Percentiles rank a stretch among this genome's conserved stretches.
These are phyloP conservation scores for Warburgia ugandensis DNA, from an alignment of 164 flowering plant genomes.

Conservation along the genomic window DNA sequence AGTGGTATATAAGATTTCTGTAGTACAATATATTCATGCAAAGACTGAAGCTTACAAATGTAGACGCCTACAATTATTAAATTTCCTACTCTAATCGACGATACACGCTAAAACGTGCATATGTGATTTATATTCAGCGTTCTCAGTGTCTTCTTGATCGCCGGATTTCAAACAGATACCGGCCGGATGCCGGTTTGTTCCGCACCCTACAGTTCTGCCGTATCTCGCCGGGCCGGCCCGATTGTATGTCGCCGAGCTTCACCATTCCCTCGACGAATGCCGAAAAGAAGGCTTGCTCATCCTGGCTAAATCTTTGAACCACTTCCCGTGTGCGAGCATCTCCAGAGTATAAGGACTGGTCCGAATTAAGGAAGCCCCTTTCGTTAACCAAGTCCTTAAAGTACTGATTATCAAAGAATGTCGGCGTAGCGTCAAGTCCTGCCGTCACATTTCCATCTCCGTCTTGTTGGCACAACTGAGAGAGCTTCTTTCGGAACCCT, in stretches of 20 bases:
- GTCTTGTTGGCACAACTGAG: conserved; percentile 55
- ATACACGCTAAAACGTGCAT: no score
- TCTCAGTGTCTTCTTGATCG: no score
- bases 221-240: conserved; percentile 63
- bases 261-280: conserved; percentile 83
- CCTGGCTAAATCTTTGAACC: conserved; percentile 40
- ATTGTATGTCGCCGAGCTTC: conserved; percentile 74
- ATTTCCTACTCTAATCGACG: no score
- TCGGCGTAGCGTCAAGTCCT: conserved; percentile 69
- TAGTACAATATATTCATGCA: no score
- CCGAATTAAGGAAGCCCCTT: conserved; percentile 83
- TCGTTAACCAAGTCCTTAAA: conserved; percentile 73
- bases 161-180: no score
- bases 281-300: conserved; percentile 44
- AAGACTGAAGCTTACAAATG: no score
- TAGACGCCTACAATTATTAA: no score
- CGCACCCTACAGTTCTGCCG: conserved; percentile 68
- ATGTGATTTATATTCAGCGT: no score
- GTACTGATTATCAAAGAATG: conserved; percentile 68
- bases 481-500: conserved; percentile 36
- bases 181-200: conserved; percentile 19
- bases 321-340: conserved; percentile 30
- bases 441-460: conserved; percentile 70
- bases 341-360: conserved; percentile 51
- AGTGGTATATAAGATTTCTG: no score